Evolutionary conservation across 129 eudicot genomes (phyloP), one percentile per base, ranked within the genome.

Genomic region (Silybum marianum): DNA sequence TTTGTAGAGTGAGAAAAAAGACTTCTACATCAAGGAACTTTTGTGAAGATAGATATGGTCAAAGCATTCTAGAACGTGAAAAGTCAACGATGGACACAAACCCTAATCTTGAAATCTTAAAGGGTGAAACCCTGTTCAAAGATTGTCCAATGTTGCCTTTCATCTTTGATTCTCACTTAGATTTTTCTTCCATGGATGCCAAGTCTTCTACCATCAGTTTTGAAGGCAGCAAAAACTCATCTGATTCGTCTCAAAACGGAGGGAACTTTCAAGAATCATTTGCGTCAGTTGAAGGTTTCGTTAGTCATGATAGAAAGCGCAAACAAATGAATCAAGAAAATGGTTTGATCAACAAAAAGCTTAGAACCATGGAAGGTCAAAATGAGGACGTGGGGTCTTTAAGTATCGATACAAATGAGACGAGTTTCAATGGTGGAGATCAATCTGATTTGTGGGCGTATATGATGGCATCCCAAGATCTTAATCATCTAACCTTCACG

Each of bases 121-220:
- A 79, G 66, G 84, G n/a, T 24, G 66, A 72, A 42, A 69, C 38
- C 73, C n/a, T 84, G 54, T 74, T 81, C 40, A 81, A 78, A 81
- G 86, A 87, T 63, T 84, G 90, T 74, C 90, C 86, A 11, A 84
- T 84, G 82, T 73, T 81, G 75, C 90, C 88, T 78, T 84, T 87
- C 48, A 82, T 87, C 72, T 81, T 87, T 30, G 84, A 67, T 80
- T 81, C 88, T 68, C 85, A 74, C 74, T 71, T 77, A 58, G 84
- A 81, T 36, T 70, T 81, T 32, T 76, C 78, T 46, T 77, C 80
- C 34, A 51, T 68, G 72, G 76, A 81, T 67, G 63, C 84, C 2
- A 32, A 60, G 72, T 87, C 84, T 72, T 84, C 90, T 30, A 73
- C 67, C 18, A 25, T n/a, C 69, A 48, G 80, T 69, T 71, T 80